phyloP scores from a whole-genome alignment of 305 asterid genomes.

The Fraxinus platypoda region DNA sequence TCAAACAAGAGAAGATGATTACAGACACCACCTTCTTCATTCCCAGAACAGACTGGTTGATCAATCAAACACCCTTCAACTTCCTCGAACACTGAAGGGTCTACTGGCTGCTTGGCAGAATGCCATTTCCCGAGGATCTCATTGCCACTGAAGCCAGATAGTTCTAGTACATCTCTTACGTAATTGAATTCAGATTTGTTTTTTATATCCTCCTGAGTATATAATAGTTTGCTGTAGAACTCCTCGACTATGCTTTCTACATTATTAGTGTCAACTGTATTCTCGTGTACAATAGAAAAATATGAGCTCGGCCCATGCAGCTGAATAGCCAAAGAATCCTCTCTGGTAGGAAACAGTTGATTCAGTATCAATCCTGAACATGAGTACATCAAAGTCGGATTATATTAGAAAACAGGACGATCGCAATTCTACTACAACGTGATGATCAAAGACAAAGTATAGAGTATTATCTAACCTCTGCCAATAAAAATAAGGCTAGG shows the following conservation, averaged over 20 bases:
- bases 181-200: constrained; percentile 55
- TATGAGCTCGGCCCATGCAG: constrained; percentile 17
- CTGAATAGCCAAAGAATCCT: constrained; percentile 21
- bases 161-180: constrained; percentile 61
- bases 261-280: background rate
- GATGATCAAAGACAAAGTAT: background rate
- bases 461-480: background rate
- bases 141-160: constrained; percentile 62
- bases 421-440: background rate
- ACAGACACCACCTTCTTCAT: constrained; percentile 34
- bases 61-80: constrained; percentile 37
- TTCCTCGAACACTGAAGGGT: constrained; percentile 54
- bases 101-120: constrained; percentile 45
- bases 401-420: background rate
- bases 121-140: constrained; percentile 56
- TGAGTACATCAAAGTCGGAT: constrained; percentile 6
- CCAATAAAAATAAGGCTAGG: background rate
- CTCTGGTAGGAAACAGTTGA: constrained; percentile 5
- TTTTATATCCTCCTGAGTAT: constrained; percentile 36
- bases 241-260: constrained; percentile 28
- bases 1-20: constrained; percentile 65
- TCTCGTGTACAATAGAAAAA: background rate
- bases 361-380: constrained; percentile 18
- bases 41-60: constrained; percentile 27
- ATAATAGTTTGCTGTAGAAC: constrained; percentile 25